phyloP scores from a whole-genome alignment of 257 asterid genomes.

The Cinchona pubescens region DNA sequence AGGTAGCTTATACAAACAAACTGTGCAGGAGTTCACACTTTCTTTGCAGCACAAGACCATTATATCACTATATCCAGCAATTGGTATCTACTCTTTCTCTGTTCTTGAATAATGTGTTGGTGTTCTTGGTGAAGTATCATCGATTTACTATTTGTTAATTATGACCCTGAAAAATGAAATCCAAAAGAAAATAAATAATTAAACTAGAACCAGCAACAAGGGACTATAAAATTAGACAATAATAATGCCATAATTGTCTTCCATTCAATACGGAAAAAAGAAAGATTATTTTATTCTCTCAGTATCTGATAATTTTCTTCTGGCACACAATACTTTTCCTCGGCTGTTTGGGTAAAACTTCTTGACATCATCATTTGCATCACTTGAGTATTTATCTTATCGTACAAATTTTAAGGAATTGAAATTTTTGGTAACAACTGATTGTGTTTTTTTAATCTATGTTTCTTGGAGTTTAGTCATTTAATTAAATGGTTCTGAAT shows the following conservation, averaged over 20 bases:
- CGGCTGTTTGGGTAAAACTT: neutral
- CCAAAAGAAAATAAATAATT: neutral
- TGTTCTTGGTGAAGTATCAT: constrained; percentile 1
- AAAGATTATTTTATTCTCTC: neutral
- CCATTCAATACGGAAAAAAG: neutral
- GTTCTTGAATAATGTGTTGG: neutral
- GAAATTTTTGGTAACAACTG: neutral
- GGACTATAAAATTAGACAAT: neutral
- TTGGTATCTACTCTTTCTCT: constrained; percentile 34
- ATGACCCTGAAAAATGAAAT: neutral
- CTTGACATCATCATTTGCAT: neutral
- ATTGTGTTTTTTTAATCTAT: neutral
- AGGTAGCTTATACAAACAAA: constrained; percentile 36
- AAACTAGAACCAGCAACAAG: neutral
- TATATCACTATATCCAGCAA: constrained; percentile 49
- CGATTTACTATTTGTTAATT: neutral
- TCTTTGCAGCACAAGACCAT: constrained; percentile 50
- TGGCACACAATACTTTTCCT: neutral
- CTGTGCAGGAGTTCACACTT: constrained; percentile 32
- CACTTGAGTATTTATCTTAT: neutral
- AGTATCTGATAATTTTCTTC: neutral
- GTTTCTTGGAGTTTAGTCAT: neutral
- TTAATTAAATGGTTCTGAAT: neutral
- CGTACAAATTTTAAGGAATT: no score
- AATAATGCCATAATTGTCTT: neutral